Conservation (phyloP, 2,329 filamentous ascomycete species). For the Microsporum audouinii region DNA sequence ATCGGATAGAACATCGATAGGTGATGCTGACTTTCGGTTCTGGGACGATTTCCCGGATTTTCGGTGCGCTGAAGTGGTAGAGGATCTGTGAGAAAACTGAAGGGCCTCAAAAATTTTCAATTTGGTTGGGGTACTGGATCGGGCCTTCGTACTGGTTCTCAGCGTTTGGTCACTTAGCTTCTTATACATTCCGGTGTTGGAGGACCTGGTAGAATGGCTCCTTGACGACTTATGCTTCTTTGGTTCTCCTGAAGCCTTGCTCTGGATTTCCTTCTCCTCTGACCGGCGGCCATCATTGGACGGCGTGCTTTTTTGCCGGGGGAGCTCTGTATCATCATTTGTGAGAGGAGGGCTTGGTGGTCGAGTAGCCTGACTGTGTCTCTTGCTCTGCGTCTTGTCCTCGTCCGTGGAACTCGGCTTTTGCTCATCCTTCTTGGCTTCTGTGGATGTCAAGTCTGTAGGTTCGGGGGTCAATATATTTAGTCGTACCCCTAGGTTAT, state of each 20-base stretch:
- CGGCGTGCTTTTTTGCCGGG: conserved; percentile 25
- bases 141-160: conserved; percentile 26
- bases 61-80: conserved; percentile 24
- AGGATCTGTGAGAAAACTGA: conserved; percentile 26
- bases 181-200: conserved; percentile 28
- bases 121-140: conserved; percentile 31
- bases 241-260: conserved; percentile 4
- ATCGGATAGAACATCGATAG: conserved; percentile 24
- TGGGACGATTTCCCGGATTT: conserved; percentile 19
- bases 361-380: conserved; percentile 21
- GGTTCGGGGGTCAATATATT: conserved; percentile 55
- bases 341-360: conserved; percentile 41
- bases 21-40: conserved; percentile 22
- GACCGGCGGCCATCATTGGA: conserved; percentile 22
- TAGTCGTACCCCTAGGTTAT: conserved; percentile 33
- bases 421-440: conserved; percentile 8
- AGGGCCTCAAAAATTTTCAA: conserved; percentile 26
- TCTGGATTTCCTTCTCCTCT: conserved; percentile 21
- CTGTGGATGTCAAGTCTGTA: conserved; percentile 48
- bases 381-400: conserved; percentile 9
- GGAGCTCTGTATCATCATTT: conserved; percentile 30
- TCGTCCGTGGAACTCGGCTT: conserved; percentile 21
- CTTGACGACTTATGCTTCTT: conserved; percentile 10
- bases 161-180: conserved; percentile 28
- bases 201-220: conserved; percentile 30